Evolutionary conservation across 2,329 filamentous ascomycete species (phyloP).

Genomic region (Cucurbitaria berberidis): DNA sequence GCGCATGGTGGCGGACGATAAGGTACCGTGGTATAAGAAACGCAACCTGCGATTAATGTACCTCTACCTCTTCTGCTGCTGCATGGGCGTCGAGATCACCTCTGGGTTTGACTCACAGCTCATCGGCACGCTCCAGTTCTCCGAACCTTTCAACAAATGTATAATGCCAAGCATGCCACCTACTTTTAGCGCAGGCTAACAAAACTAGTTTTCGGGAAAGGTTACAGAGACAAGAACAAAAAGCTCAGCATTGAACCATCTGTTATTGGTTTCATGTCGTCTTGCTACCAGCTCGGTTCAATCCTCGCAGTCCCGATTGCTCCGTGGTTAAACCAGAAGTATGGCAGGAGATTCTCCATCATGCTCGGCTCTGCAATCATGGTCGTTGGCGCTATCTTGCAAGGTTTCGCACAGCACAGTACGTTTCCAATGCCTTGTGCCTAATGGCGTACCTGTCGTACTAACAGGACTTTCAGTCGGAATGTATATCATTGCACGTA

Average conservation of each 20-base stretch:
- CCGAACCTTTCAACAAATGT: constrained; percentile 43
- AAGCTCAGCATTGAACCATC: constrained; percentile 30
- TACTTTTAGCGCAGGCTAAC: constrained; percentile 8
- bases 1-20: constrained; percentile 51
- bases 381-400: constrained; percentile 65
- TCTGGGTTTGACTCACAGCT: constrained; percentile 48
- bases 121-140: constrained; percentile 48
- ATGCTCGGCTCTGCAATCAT: constrained; percentile 65
- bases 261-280: constrained; percentile 44
- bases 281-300: constrained; percentile 46
- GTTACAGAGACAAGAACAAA: constrained; percentile 24
- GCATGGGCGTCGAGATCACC: constrained; percentile 49
- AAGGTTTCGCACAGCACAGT: constrained; percentile 54
- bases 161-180: neutral
- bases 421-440: constrained; percentile 2
- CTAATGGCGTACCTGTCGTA: neutral
- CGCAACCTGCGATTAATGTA: constrained; percentile 49
- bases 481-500: constrained; percentile 67
- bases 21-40: constrained; percentile 53
- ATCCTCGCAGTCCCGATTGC: constrained; percentile 43
- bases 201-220: constrained; percentile 36
- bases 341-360: constrained; percentile 63
- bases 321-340: constrained; percentile 43
- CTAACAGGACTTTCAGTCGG: constrained; percentile 37
- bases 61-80: constrained; percentile 45